These are phyloP conservation scores for Trichophyton verrucosum DNA, from an alignment of 2,329 filamentous ascomycete species.

Conservation along the genomic window DNA sequence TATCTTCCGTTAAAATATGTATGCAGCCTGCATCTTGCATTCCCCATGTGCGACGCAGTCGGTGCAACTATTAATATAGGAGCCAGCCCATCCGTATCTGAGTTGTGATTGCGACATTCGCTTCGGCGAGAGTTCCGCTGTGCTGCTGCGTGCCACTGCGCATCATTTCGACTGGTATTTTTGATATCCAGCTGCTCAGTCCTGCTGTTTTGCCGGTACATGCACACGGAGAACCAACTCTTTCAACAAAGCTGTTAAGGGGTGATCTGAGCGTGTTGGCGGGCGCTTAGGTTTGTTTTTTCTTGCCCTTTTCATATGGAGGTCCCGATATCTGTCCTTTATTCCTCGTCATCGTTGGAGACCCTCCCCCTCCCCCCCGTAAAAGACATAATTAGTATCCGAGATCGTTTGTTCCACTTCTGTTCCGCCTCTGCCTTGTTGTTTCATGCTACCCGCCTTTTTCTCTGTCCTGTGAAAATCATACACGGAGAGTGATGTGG, in stretches of 20 bases:
- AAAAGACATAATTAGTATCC: background rate
- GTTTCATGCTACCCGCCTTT: background rate
- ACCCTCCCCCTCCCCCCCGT: background rate
- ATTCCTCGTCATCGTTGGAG: background rate
- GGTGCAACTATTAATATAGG: background rate
- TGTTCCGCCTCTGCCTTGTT: background rate
- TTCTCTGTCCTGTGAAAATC: background rate
- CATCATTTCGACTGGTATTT: background rate
- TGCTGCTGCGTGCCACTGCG: background rate
- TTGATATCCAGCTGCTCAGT: background rate
- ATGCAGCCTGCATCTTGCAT: background rate
- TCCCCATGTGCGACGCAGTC: constrained; percentile 1
- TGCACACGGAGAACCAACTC: background rate
- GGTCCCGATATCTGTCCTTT: background rate
- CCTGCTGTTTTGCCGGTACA: background rate
- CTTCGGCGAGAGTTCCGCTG: background rate
- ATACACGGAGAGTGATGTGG: background rate
- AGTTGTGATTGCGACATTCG: background rate
- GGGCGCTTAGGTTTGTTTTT: background rate
- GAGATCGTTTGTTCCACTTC: constrained; percentile 1
- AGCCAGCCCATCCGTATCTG: background rate
- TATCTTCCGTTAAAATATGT: background rate
- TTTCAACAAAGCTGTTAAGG: background rate
- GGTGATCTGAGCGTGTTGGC: background rate
- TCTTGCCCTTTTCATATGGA: background rate